Percentiles rank a stretch among this genome's conserved stretches.
Evolutionary conservation across 2,329 filamentous ascomycete species (phyloP).

Genomic region (Nigrospora oryzae): DNA sequence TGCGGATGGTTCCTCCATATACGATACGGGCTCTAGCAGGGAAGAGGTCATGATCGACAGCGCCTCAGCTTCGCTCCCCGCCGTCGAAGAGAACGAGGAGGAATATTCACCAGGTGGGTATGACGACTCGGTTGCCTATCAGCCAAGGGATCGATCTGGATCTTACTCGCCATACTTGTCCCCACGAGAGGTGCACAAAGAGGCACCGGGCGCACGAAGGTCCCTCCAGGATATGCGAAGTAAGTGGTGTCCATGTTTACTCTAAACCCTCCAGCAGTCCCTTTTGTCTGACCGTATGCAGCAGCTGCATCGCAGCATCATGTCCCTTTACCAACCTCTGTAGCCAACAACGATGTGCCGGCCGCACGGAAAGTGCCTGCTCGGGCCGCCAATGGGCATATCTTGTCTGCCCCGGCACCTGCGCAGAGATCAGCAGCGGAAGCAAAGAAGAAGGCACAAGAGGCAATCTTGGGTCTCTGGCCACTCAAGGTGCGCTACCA

Average conservation of each 20-base stretch:
- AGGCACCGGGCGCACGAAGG: slow-evolving; percentile 12
- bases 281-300: slow-evolving; percentile 5
- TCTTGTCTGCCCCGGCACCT: not conserved
- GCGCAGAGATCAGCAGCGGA: slow-evolving; percentile 25
- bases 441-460: slow-evolving; percentile 51
- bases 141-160: slow-evolving; percentile 34
- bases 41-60: slow-evolving; percentile 12
- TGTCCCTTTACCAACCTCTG: not conserved
- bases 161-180: slow-evolving; percentile 46
- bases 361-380: no score
- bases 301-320: slow-evolving; percentile 1
- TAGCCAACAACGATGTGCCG: no score
- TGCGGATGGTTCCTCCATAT: slow-evolving; percentile 22
- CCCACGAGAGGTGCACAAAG: slow-evolving; percentile 33
- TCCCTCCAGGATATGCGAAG: slow-evolving; percentile 10
- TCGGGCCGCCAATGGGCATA: no score
- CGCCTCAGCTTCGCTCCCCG: slow-evolving; percentile 11
- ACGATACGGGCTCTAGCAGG: slow-evolving; percentile 17
- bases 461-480: slow-evolving; percentile 57
- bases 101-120: slow-evolving; percentile 15
- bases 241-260: slow-evolving; percentile 8
- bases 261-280: not conserved
- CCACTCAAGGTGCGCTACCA: slow-evolving; percentile 64
- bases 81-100: slow-evolving; percentile 10
- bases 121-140: slow-evolving; percentile 14